Conservation (phyloP, 2,329 filamentous ascomycete species). For the Fusarium irregulare region DNA sequence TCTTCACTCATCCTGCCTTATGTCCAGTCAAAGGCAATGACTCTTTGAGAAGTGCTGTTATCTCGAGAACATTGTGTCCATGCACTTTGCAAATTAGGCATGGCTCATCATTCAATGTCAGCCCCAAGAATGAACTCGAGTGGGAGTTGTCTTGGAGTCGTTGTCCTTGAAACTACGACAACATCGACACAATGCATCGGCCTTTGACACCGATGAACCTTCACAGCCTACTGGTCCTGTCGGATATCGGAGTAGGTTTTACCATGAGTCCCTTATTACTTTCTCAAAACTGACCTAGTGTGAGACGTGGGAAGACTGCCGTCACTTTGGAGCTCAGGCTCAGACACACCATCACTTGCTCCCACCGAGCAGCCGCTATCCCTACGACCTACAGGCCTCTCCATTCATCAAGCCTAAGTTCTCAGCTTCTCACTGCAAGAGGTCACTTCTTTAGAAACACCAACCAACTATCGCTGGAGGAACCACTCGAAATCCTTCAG, state of each 20-base stretch:
- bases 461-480: rapidly evolving
- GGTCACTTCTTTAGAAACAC: no score
- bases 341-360: not conserved
- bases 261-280: not conserved
- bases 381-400: not conserved
- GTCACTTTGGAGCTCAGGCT: not conserved
- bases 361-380: not conserved
- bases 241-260: not conserved
- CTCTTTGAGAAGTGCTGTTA: not conserved
- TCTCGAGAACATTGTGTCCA: not conserved
- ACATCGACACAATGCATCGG: not conserved
- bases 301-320: not conserved
- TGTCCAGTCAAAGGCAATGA: not conserved
- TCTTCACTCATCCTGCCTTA: not conserved
- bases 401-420: not conserved
- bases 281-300: not conserved
- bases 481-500: not conserved
- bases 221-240: not conserved
- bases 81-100: not conserved
- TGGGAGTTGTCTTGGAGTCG: not conserved
- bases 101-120: not conserved
- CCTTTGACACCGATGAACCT: not conserved
- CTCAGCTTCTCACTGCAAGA: not conserved
- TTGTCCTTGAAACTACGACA: rapidly evolving
- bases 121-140: not conserved